A percentile compares a stretch with the other conserved stretches of the same genome.
Evolutionary conservation across 352 stramenopile genomes (phyloP).

Genomic region (Pythium dissimile): DNA sequence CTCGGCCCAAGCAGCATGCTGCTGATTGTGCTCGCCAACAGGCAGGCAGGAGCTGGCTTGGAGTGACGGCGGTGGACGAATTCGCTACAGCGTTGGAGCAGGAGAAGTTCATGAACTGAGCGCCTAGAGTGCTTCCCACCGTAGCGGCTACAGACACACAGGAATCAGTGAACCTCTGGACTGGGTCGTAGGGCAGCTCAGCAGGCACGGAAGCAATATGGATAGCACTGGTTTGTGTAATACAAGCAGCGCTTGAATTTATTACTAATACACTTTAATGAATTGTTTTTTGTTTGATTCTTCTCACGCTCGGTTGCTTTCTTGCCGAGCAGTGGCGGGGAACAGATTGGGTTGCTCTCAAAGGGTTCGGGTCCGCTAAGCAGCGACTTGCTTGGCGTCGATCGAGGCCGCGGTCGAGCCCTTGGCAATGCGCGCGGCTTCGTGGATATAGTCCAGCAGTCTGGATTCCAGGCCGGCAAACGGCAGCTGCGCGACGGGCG

Average conservation of each 20-base stretch:
- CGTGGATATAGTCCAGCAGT: conserved; percentile 37
- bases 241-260: neutral
- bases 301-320: neutral
- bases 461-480: conserved; percentile 42
- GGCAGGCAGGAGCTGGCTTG: neutral
- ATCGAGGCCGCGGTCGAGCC: neutral
- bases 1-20: neutral
- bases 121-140: neutral
- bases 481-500: conserved; percentile 31
- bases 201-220: neutral
- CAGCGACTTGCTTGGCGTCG: no score
- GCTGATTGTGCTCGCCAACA: neutral
- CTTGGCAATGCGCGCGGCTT: conserved; percentile 20
- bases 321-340: neutral
- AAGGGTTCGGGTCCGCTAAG: no score
- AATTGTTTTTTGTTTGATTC: neutral
- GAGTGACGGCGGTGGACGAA: neutral
- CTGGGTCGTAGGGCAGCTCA: neutral
- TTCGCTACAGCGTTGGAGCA: neutral
- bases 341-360: neutral
- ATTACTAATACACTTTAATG: neutral
- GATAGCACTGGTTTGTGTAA: neutral
- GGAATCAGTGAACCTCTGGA: neutral
- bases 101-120: neutral
- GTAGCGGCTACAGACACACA: neutral